Evolutionary conservation across 164 flowering plant genomes (phyloP).

Genomic region (Malania oleifera): DNA sequence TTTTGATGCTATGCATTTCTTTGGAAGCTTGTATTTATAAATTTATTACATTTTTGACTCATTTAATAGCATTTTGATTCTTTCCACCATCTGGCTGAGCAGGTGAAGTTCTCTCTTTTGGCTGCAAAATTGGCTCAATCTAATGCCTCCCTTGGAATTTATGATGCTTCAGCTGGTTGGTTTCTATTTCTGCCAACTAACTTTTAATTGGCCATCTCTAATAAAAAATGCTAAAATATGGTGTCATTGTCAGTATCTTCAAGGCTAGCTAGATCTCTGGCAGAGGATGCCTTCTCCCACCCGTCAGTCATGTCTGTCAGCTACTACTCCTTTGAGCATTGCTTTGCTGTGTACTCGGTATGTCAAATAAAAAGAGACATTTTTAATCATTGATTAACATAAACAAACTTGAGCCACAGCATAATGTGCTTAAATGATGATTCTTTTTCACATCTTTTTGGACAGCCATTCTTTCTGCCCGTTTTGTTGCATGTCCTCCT

Average conservation of each 20-base stretch:
- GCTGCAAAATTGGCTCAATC: background rate
- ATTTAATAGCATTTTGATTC: background rate
- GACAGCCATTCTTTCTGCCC: background rate
- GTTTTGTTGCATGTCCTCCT: slow-evolving; percentile 3
- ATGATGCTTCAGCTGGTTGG: background rate
- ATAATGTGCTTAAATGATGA: background rate
- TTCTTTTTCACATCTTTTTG: background rate
- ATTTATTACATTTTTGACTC: too few relatives aligned
- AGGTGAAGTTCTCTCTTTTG: background rate
- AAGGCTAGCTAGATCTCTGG: background rate
- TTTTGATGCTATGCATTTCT: too few relatives aligned
- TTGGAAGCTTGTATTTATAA: too few relatives aligned
- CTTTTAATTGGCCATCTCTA: too few relatives aligned
- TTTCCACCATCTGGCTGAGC: background rate
- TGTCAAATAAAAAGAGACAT: background rate
- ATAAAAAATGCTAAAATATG: background rate
- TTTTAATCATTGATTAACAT: background rate
- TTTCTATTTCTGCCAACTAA: too few relatives aligned
- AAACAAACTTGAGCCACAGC: background rate
- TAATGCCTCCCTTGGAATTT: background rate
- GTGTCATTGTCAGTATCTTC: background rate
- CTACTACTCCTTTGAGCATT: slow-evolving; percentile 4
- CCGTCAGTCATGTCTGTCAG: background rate
- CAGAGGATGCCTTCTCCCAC: background rate
- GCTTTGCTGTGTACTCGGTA: slow-evolving; percentile 4